Conservation (phyloP, 345 rosid species). For the Corchorus olitorius region DNA sequence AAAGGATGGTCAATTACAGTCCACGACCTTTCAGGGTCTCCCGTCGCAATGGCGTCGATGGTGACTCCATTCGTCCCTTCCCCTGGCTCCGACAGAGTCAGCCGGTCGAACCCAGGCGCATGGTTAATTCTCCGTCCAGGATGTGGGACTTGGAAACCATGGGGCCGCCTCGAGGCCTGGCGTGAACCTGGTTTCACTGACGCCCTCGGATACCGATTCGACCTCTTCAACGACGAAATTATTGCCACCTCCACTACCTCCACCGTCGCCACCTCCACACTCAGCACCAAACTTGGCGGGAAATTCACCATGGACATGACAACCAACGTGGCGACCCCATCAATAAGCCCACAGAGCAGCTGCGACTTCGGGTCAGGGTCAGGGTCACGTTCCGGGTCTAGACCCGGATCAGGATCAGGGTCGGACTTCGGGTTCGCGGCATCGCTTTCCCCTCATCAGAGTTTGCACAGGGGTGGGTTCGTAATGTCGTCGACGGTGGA, state of each 20-base stretch:
- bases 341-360: conserved; percentile 76
- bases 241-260: conserved; percentile 36
- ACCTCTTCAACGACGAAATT: conserved; percentile 67
- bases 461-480: conserved; percentile 47
- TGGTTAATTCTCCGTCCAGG: conserved; percentile 92
- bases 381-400: conserved; percentile 45
- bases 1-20: conserved; percentile 94
- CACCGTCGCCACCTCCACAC: conserved; percentile 41
- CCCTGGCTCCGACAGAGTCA: conserved; percentile 80
- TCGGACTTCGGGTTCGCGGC: conserved; percentile 50
- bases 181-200: conserved; percentile 57
- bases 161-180: conserved; percentile 98
- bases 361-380: conserved; percentile 73
- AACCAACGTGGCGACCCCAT: conserved; percentile 53
- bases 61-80: conserved; percentile 96
- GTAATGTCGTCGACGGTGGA: conserved; percentile 89
- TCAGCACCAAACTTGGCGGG: conserved; percentile 75
- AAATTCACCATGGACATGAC: conserved; percentile 75
- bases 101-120: conserved; percentile 84
- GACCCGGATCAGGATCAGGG: conserved; percentile 74
- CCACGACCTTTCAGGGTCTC: conserved; percentile 96
- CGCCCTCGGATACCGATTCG: conserved; percentile 74
- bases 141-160: conserved; percentile 86
- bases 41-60: conserved; percentile 97
- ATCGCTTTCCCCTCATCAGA: conserved; percentile 31